phyloP scores from a whole-genome alignment of 768 basidiomycete species.

The Multifurca ochricompacta region DNA sequence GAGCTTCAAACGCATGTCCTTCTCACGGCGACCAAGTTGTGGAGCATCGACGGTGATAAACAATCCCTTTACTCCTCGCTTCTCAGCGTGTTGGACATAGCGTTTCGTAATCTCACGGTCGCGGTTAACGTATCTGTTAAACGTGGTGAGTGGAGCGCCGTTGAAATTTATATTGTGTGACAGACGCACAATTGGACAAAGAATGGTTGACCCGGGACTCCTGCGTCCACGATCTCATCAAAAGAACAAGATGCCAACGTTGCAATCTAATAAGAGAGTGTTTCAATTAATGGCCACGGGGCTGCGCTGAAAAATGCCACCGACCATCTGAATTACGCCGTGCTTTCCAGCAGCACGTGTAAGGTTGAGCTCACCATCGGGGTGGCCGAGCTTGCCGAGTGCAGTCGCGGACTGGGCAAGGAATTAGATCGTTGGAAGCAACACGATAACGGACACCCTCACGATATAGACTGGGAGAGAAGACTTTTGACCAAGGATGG shows the following conservation, averaged over 20 bases:
- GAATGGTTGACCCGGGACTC: conserved; percentile 68
- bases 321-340: conserved; percentile 66
- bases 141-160: background rate
- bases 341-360: conserved; percentile 84
- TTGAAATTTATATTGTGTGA: background rate
- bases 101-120: conserved; percentile 79
- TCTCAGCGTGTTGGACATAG: conserved; percentile 85
- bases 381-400: conserved; percentile 90
- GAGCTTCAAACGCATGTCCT: conserved; percentile 98
- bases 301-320: too few relatives aligned
- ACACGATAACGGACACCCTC: conserved; percentile 15
- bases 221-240: conserved; percentile 89
- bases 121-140: conserved; percentile 79
- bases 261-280: background rate
- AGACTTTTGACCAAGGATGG: conserved; percentile 67
- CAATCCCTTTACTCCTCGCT: conserved; percentile 85
- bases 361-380: conserved; percentile 90
- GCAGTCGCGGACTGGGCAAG: conserved; percentile 63
- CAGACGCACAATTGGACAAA: conserved; percentile 72
- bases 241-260: conserved; percentile 94
- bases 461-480: conserved; percentile 80
- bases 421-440: background rate
- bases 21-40: conserved; percentile 88
- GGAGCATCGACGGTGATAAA: conserved; percentile 97
- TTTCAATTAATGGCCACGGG: too few relatives aligned